Evolutionary conservation across 2,329 filamentous ascomycete species (phyloP).

Genomic region (Talaromyces islandicus): DNA sequence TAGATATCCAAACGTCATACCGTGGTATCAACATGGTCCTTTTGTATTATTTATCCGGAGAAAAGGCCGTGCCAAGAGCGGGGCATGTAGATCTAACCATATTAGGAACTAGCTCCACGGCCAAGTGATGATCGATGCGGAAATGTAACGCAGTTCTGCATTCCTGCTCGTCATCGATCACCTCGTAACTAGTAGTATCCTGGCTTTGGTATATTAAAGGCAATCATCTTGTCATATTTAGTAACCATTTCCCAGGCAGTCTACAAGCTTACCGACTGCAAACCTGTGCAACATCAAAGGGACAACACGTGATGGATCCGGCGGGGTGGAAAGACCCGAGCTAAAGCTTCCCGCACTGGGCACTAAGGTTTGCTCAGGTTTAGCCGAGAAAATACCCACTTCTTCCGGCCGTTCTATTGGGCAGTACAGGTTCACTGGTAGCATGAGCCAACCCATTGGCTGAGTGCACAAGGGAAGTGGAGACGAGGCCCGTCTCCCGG

Average conservation of each 20-base stretch:
- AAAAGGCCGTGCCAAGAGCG: not conserved
- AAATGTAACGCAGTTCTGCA: not conserved
- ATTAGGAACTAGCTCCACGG: not conserved
- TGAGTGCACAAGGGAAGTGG: not conserved
- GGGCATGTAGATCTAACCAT: not conserved
- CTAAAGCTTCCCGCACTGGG: not conserved
- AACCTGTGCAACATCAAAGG: not conserved
- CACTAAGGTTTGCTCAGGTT: not conserved
- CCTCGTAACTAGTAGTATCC: not conserved
- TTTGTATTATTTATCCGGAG: no score
- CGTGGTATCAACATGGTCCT: no score
- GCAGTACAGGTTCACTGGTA: not conserved
- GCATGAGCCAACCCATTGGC: not conserved
- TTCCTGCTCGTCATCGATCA: not conserved
- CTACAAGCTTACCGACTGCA: no score
- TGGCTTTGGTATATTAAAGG: not conserved
- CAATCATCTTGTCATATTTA: no score
- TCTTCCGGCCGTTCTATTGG: not conserved
- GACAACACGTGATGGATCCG: not conserved
- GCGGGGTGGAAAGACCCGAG: not conserved
- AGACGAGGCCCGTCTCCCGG: constrained; percentile 5
- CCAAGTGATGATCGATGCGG: not conserved
- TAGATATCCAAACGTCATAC: no score
- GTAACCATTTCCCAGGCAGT: no score
- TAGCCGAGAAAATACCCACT: not conserved